Evolutionary conservation across 331 rosid species (phyloP).

Genomic region (Rhamnella rubrinervis): DNA sequence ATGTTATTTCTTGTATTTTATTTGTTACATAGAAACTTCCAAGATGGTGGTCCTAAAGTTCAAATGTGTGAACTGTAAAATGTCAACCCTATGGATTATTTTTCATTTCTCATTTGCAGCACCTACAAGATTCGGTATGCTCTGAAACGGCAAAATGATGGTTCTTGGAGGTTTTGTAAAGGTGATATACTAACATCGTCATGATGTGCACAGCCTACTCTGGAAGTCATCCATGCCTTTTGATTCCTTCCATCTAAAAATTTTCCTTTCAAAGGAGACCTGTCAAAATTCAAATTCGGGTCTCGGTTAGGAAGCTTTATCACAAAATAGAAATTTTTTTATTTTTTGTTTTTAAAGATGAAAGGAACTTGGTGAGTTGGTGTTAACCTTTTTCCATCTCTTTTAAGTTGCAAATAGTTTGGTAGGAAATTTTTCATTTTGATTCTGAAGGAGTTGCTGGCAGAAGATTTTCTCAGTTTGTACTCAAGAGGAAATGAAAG

Average conservation of each 20-base stretch:
- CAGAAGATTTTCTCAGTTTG: no score
- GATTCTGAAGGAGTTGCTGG: no score
- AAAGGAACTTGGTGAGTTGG: no score
- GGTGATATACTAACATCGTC: slow-evolving; percentile 53
- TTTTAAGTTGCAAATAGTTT: no score
- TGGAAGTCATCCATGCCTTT: slow-evolving; percentile 29
- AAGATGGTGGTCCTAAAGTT: no score
- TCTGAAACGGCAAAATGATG: slow-evolving; percentile 73
- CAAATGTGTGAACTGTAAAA: background rate
- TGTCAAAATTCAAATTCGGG: background rate
- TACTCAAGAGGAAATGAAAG: no score
- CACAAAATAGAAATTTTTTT: no score
- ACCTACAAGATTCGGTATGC: slow-evolving; percentile 77
- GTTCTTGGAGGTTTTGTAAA: slow-evolving; percentile 93
- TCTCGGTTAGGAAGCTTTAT: background rate
- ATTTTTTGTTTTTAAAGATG: no score
- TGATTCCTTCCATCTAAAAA: slow-evolving; percentile 15
- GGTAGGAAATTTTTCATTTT: no score
- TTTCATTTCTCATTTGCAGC: slow-evolving; percentile 37
- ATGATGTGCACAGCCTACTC: slow-evolving; percentile 24
- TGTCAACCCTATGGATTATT: background rate
- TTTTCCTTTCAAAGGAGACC: background rate
- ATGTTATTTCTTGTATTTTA: no score
- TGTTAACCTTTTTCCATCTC: no score
- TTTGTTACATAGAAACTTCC: no score